Percentiles rank a stretch among this genome's conserved stretches.
These are phyloP conservation scores for Excoecaria agallocha DNA, from an alignment of 345 rosid genomes.

Conservation along the genomic window DNA sequence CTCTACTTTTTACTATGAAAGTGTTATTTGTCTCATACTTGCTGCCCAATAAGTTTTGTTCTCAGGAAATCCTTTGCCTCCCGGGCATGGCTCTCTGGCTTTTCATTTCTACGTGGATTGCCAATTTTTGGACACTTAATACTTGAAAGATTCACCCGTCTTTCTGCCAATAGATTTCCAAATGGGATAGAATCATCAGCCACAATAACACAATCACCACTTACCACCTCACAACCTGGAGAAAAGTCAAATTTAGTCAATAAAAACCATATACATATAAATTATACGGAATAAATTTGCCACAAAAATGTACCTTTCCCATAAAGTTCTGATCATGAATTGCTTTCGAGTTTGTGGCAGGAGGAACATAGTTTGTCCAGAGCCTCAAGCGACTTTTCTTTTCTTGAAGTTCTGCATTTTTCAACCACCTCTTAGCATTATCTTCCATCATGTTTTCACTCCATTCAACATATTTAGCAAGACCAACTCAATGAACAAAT, in stretches of 20 bases:
- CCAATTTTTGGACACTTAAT: too few relatives aligned
- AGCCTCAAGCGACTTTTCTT: constrained; percentile 72
- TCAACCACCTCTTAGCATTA: constrained; percentile 67
- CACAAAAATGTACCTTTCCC: constrained; percentile 58
- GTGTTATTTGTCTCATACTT: constrained; percentile 37
- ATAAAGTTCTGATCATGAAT: constrained; percentile 86
- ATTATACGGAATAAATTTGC: background rate
- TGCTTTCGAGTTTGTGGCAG: constrained; percentile 90
- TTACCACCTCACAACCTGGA: constrained; percentile 88
- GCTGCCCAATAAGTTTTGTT: too few relatives aligned
- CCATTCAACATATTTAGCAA: constrained; percentile 97
- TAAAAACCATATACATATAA: background rate
- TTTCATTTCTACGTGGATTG: too few relatives aligned
- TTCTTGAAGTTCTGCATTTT: constrained; percentile 85
- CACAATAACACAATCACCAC: constrained; percentile 89
- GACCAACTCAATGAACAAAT: constrained; percentile 6
- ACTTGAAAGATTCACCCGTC: too few relatives aligned
- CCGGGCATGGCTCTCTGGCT: too few relatives aligned
- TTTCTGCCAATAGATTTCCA: too few relatives aligned
- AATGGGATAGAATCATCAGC: too few relatives aligned
- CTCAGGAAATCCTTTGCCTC: too few relatives aligned
- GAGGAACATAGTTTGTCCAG: constrained; percentile 92
- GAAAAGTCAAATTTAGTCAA: constrained; percentile 15
- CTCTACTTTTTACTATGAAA: too few relatives aligned
- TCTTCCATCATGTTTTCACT: constrained; percentile 98